phyloP scores from a whole-genome alignment of 2,329 filamentous ascomycete species.

The Cyclaneusma minus region DNA sequence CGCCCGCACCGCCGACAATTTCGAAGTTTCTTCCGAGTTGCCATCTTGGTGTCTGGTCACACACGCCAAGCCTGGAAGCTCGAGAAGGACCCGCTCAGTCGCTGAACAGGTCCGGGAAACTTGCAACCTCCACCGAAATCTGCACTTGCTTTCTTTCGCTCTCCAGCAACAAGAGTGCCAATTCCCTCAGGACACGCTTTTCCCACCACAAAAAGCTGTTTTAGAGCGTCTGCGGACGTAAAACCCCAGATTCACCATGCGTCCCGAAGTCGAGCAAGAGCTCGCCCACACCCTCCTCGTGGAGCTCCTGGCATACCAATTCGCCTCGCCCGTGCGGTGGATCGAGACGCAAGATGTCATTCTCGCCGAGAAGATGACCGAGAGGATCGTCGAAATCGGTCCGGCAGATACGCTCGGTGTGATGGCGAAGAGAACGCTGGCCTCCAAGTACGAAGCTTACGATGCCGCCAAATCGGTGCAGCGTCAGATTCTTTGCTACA shows the following conservation, averaged over 20 bases:
- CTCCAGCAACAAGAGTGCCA: too few relatives aligned
- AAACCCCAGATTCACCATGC: slow-evolving; percentile 47
- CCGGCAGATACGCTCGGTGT: slow-evolving; percentile 92
- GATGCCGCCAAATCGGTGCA: slow-evolving; percentile 94
- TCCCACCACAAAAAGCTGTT: too few relatives aligned
- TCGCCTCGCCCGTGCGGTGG: slow-evolving; percentile 97
- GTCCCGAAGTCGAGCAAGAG: slow-evolving; percentile 98
- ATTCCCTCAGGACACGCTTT: too few relatives aligned
- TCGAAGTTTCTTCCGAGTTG: not conserved
- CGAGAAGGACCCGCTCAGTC: too few relatives aligned
- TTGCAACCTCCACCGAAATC: slow-evolving; percentile 1
- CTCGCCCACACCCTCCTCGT: slow-evolving; percentile 96
- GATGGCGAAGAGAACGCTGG: slow-evolving; percentile 92
- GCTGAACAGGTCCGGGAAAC: too few relatives aligned
- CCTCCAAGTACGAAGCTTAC: slow-evolving; percentile 96
- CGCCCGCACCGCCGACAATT: not conserved
- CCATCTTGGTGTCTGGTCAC: slow-evolving; percentile 1
- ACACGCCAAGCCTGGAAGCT: too few relatives aligned
- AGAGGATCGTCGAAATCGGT: slow-evolving; percentile 95
- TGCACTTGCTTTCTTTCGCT: not conserved
- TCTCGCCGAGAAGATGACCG: slow-evolving; percentile 85
- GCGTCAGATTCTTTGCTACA: slow-evolving; percentile 96
- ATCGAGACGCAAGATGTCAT: slow-evolving; percentile 99
- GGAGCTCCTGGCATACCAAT: slow-evolving; percentile 97
- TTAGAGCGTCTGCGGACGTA: slow-evolving; percentile 16